These are phyloP conservation scores for Claviceps spartinae DNA, from an alignment of 2,329 filamentous ascomycete species.

Conservation along the genomic window DNA sequence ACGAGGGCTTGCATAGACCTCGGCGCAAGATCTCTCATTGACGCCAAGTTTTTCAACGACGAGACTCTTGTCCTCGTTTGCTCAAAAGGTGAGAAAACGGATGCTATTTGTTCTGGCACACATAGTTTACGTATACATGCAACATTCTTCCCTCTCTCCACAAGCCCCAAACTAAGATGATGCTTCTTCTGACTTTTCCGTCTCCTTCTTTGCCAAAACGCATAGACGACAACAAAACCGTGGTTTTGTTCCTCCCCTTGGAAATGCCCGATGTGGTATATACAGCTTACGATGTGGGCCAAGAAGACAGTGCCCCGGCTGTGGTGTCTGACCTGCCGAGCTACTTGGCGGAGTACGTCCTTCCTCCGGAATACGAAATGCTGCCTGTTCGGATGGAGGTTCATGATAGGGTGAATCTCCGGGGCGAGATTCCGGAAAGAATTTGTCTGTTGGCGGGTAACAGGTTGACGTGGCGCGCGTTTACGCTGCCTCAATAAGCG, in stretches of 20 bases:
- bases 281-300: constrained; percentile 18
- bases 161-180: neutral
- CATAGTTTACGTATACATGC: neutral
- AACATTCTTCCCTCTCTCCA: neutral
- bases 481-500: constrained; percentile 21
- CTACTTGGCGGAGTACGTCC: constrained; percentile 10
- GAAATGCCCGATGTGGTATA: constrained; percentile 23
- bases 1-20: constrained; percentile 29
- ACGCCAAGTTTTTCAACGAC: constrained; percentile 57
- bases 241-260: constrained; percentile 23
- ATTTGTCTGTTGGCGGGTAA: constrained; percentile 38
- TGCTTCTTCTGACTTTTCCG: neutral
- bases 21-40: constrained; percentile 32
- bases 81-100: constrained; percentile 22
- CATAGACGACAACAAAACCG: constrained; percentile 13
- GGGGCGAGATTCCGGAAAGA: constrained; percentile 34
- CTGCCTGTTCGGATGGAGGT: constrained; percentile 38
- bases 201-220: neutral
- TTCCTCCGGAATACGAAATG: constrained; percentile 16
- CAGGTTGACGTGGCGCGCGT: constrained; percentile 33
- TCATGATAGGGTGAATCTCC: constrained; percentile 26
- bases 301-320: constrained; percentile 1
- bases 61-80: constrained; percentile 45
- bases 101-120: neutral
- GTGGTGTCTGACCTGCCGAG: constrained; percentile 6